Base-by-base conservation (phyloP, 345 rosid species). In the Eucalyptus albens region DNA sequence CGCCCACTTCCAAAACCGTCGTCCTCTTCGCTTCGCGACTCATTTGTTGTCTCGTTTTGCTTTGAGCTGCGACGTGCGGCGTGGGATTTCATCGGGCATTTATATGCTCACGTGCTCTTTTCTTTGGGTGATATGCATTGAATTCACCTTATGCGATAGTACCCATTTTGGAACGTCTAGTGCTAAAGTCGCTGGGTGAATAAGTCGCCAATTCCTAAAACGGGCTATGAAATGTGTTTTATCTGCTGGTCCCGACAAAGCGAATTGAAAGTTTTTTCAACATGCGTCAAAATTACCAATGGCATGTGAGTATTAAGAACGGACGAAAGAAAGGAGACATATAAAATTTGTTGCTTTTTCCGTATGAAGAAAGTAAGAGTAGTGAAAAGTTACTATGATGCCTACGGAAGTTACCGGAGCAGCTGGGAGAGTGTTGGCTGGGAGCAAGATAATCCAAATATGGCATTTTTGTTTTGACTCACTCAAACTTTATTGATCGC, bases 1-100 rank as follows among this genome's bases (percentile, higher is more conserved):
- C 92, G 86, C 99, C 99, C 13, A 97, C 99, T 80, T 97, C 97
- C 88, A 97, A 86, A 56, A 90, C 90, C 40, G 99, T 94, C 92
- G 91, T 95, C 87, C 99, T 96, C 87, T 92, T 95, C 44, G 89
- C 55, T 89, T 86, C 87, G 89, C 94, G 89, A 37, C 89, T 94
- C 95, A 89, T 89, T 72, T 26, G 87, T 82, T 4, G n/a, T 42
- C 49, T 6, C 22, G 51, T 53, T 60, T 69, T 14, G 15, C 15
- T 45, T 62, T n/a, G 37, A 72, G 14, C 26, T 72, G 45, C 7
- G 82, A 72, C 45, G 21, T 9, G 14, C 12, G 42, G 45, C 7
- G 81, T 17, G 42, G 24, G 80, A 69, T 17, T 69, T 69, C 24
- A 3, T 5, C 1, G 44, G 24, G 24, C 44, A 17, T 33, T 69